These are phyloP conservation scores for Globisporangium nodosum DNA, from an alignment of 352 stramenopile species.

Conservation along the genomic window DNA sequence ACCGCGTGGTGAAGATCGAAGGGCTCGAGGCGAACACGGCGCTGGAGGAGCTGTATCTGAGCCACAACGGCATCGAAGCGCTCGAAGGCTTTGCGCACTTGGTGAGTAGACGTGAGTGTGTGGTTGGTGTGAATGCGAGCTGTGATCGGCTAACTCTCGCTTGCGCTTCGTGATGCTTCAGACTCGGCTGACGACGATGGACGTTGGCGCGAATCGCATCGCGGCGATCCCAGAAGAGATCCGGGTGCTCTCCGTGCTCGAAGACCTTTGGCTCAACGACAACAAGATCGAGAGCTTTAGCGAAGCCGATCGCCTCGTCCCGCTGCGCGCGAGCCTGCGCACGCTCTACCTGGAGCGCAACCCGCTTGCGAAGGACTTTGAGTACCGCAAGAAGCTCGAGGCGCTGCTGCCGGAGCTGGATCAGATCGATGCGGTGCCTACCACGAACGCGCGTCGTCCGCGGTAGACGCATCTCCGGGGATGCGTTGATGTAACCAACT, in stretches of 20 bases:
- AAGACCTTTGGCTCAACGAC: conserved; percentile 82
- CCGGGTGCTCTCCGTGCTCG: conserved; percentile 29
- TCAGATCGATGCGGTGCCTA: conserved; percentile 92
- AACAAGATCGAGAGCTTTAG: conserved; percentile 57
- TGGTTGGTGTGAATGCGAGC: too few relatives aligned
- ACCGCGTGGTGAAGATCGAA: conserved; percentile 92
- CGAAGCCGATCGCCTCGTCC: conserved; percentile 62
- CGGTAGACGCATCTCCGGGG: conserved; percentile 4
- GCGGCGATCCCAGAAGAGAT: conserved; percentile 44
- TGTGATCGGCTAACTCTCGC: too few relatives aligned
- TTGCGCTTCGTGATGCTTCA: conserved; percentile 12
- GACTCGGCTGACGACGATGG: conserved; percentile 54
- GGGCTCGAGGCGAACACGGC: conserved; percentile 81
- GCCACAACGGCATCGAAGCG: conserved; percentile 94
- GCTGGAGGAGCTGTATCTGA: conserved; percentile 97
- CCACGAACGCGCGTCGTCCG: conserved; percentile 41
- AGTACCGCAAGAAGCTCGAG: conserved; percentile 94
- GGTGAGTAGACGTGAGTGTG: conserved; percentile 18
- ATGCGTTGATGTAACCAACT: background rate
- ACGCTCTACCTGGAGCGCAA: conserved; percentile 97
- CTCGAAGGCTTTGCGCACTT: conserved; percentile 74
- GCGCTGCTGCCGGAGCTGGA: conserved; percentile 86
- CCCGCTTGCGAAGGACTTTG: conserved; percentile 88
- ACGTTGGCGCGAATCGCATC: conserved; percentile 85
- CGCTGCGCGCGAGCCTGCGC: conserved; percentile 72